These are phyloP conservation scores for Taphrina wiesneri DNA, from an alignment of 1,139 yeast genomes.

Conservation along the genomic window DNA sequence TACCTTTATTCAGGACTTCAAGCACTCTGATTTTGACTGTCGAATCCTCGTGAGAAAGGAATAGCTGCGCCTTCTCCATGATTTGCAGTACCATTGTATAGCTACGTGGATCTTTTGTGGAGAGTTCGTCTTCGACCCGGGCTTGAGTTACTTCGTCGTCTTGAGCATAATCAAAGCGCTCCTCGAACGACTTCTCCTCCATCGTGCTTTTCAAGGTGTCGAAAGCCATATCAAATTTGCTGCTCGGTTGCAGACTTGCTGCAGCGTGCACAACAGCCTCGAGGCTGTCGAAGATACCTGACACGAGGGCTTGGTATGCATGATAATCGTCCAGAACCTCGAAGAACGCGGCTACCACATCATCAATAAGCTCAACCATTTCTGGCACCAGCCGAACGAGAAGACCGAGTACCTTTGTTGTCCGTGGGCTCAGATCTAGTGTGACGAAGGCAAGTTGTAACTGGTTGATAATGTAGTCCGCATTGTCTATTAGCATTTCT, in stretches of 20 bases:
- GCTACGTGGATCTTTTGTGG: conserved; percentile 64
- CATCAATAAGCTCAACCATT: conserved; percentile 66
- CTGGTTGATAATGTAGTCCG: conserved; percentile 78
- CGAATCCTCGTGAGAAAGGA: conserved; percentile 68
- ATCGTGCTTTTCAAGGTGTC: conserved; percentile 41
- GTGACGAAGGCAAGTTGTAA: conserved; percentile 67
- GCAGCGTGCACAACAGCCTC: conserved; percentile 63
- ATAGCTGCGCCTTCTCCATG: conserved; percentile 66
- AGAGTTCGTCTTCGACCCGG: conserved; percentile 46
- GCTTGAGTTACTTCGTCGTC: conserved; percentile 39
- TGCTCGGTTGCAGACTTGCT: conserved; percentile 42
- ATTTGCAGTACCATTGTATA: conserved; percentile 66
- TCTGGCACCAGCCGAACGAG: conserved; percentile 70
- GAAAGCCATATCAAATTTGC: neutral
- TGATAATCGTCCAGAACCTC: conserved; percentile 78
- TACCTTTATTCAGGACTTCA: conserved; percentile 52
- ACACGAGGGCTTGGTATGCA: conserved; percentile 70
- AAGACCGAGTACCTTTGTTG: conserved; percentile 68
- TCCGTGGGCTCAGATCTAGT: conserved; percentile 68
- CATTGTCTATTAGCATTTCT: conserved; percentile 61
- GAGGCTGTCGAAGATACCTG: conserved; percentile 73
- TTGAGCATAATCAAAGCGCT: conserved; percentile 42
- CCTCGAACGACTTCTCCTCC: conserved; percentile 44
- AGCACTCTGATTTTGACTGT: conserved; percentile 60
- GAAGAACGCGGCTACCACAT: conserved; percentile 71